phyloP scores from a whole-genome alignment of 73 alveolate species.

The Symbiodinium pilosum region DNA sequence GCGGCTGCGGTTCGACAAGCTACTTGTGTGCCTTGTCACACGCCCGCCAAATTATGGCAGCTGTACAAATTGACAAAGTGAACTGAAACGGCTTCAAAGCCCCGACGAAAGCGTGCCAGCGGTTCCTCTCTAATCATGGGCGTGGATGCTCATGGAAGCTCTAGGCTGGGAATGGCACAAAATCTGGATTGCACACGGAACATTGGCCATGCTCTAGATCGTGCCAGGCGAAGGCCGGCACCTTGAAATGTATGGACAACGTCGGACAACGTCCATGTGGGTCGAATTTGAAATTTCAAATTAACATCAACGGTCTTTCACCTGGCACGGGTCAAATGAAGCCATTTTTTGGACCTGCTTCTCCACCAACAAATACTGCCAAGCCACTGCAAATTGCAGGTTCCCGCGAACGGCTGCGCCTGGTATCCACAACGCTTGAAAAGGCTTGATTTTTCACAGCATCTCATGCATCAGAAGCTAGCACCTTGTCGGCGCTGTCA shows the following conservation, averaged over 20 bases:
- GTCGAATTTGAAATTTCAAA: background rate
- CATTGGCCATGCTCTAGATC: too few species aligned
- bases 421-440: background rate
- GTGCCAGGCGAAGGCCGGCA: too few species aligned
- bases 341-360: too few species aligned
- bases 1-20: background rate
- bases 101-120: background rate
- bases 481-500: background rate
- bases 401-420: background rate
- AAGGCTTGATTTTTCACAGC: background rate
- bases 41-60: background rate
- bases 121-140: background rate
- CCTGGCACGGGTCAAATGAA: too few species aligned
- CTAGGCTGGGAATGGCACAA: too few species aligned
- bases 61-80: constrained; percentile 2
- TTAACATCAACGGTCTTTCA: too few species aligned
- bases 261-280: background rate
- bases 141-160: too few species aligned
- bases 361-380: background rate
- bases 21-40: background rate
- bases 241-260: background rate
- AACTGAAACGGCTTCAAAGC: background rate
- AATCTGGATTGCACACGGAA: too few species aligned
- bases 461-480: background rate
- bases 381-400: background rate